These are phyloP conservation scores for Euphorbia pulcherrima DNA, from an alignment of 345 rosid genomes.

Conservation along the genomic window DNA sequence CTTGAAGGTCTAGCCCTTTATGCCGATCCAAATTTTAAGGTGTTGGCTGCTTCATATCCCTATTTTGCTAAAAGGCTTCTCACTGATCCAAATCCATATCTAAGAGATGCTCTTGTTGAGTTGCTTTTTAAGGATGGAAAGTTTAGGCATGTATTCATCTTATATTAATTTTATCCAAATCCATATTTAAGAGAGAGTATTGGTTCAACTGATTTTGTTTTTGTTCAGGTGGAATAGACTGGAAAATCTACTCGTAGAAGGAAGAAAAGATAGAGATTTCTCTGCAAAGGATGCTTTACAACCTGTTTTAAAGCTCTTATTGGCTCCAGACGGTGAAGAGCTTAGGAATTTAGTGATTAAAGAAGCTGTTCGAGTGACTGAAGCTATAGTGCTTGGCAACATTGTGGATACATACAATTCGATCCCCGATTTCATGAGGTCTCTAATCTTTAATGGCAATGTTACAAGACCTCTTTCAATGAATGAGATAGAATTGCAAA, in stretches of 20 bases:
- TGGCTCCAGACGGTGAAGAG: constrained; percentile 76
- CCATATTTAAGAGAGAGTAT: no score
- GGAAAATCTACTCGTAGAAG: constrained; percentile 84
- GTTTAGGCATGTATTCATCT: constrained; percentile 51
- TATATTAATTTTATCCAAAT: not conserved
- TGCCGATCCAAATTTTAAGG: constrained; percentile 92
- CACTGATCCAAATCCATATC: constrained; percentile 93
- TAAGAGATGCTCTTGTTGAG: constrained; percentile 94
- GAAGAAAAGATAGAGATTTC: constrained; percentile 89
- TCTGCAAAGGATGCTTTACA: constrained; percentile 85
- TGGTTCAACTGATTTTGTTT: constrained; percentile 13
- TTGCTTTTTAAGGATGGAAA: constrained; percentile 92
- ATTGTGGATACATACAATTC: constrained; percentile 62
- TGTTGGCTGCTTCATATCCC: constrained; percentile 92
- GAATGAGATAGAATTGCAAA: constrained; percentile 51
- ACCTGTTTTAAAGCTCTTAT: constrained; percentile 70
- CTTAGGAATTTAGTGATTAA: constrained; percentile 66
- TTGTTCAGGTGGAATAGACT: constrained; percentile 84
- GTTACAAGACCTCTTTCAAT: constrained; percentile 50
- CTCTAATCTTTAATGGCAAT: constrained; percentile 48
- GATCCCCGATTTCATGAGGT: constrained; percentile 51
- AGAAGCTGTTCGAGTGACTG: constrained; percentile 77
- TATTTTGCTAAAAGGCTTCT: constrained; percentile 97
- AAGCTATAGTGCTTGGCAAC: constrained; percentile 62
- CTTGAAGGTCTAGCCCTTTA: constrained; percentile 91